Evolutionary conservation across 345 rosid genomes (phyloP), one percentile per base, ranked within the genome.

Genomic region (Murraya koenigii): DNA sequence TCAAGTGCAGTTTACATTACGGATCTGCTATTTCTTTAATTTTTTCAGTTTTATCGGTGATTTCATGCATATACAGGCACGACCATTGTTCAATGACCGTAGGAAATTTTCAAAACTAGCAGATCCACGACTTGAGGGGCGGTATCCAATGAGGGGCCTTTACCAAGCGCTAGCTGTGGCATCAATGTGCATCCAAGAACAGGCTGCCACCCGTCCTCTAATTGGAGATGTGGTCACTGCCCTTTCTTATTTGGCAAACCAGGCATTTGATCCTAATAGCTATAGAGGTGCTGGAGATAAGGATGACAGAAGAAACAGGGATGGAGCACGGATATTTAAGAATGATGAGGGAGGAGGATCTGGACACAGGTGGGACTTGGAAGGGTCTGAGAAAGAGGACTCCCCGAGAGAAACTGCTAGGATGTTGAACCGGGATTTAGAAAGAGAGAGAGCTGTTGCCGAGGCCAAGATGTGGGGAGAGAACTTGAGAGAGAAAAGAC

Each of bases 381-480:
- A 94, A 36, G 92, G 95, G 55, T 92, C 91, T 0, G 99, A 95
- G 81, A 95, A 92, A 77, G 99, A 96, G 1, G 99, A 95, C 65
- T 94, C 98, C 0, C 99, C 97, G 0, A 87, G 83, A 83, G 99
- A 94, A 83, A 89, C 89, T 6, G 88, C 83, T 2, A 86, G 92
- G 84, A 87, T 89, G 47, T 70, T 87, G 78, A 91, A 89, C 86
- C 66, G 95, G 74, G 97, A 92, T 77, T 84, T 90, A 61, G 93
- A 95, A 30, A 91, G 99, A 67, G 97, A 96, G 80, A 86, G 92
- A 20, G 97, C 97, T 13, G 98, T 97, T 70, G 99, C 98, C 0
- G 99, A 97, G 80, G 98, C 99, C 52, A 97, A 92, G 84, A 91
- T 88, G 95, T 97, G 98, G 99, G 99, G 97, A 6, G 98, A 93